Base-by-base conservation (phyloP, 2,329 filamentous ascomycete species). In the Xylaria sp. region DNA sequence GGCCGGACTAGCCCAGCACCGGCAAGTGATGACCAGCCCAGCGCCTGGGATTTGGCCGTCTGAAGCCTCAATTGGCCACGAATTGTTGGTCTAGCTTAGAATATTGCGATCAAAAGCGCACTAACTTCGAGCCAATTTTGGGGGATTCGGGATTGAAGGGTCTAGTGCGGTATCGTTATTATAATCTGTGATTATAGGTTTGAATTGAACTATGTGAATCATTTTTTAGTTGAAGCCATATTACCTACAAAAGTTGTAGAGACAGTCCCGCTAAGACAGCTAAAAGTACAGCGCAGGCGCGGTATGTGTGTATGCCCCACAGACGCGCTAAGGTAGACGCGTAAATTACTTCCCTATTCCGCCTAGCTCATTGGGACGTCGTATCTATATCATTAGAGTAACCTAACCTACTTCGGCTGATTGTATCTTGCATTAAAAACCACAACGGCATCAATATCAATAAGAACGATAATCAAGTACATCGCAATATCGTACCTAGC, bases 261-360 rank as follows among this genome's bases (percentile, higher is more conserved):
- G 3, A 12, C 41, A 31, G 28, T 33, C 5, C 25, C 31, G 28
- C 25, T 36, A 31, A 33, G 49, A 54, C 23, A 28, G 6, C 28
- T 52, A 7, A 18, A 1, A 55, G 15, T 36, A 9, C 28, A 54
- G 25, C 23, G 25, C 5, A n/a, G 52, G 23, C 18, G 36, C 23
- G 15, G 13, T 18, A 12, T 18, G 23, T 23, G 46, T 49, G 33
- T 31, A 8, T 33, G 68, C 72, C 71, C 73, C 71, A 72, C 72
- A 15, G 69, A 75, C 74, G 73, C 74, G 74, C 71, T 61, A 12
- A 41, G 12, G 46, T 10, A 71, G 72, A 74, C 74, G 74, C 74
- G 74, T 75, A 72, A 74, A 75, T 68, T 25, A 28, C 56, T 43
- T 51, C 48, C 56, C 15, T 46, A 31, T 31, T 58, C 39, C 36